A percentile compares a stretch with the other conserved stretches of the same genome.
phyloP scores from a whole-genome alignment of 768 basidiomycete genomes.

The Mycena crocata region DNA sequence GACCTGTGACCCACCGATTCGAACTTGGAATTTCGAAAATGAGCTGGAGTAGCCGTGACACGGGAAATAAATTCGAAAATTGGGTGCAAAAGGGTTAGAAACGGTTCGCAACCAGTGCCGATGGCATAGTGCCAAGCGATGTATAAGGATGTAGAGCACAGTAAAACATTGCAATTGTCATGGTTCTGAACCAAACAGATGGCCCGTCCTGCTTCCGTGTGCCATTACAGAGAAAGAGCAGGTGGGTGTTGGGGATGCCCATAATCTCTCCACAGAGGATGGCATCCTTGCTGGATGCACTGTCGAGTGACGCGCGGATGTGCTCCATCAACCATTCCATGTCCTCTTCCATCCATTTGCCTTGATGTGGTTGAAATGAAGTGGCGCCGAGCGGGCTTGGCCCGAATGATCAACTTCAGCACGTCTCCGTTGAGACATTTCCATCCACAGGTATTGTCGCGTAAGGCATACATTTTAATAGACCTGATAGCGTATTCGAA shows the following conservation, averaged over 20 bases:
- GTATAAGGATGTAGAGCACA: too few species aligned
- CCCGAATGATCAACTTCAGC: background rate
- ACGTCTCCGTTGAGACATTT: conserved; percentile 1
- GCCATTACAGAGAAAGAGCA: background rate
- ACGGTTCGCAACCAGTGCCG: too few species aligned
- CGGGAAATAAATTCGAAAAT: too few species aligned
- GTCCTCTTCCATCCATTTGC: background rate
- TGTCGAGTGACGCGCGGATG: background rate
- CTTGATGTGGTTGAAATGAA: conserved; percentile 4
- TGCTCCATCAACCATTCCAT: background rate
- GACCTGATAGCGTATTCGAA: background rate
- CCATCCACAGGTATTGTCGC: conserved; percentile 3
- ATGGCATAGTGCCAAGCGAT: too few species aligned
- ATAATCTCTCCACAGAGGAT: background rate
- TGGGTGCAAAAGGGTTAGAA: too few species aligned
- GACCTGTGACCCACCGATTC: too few species aligned
- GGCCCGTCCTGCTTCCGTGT: background rate
- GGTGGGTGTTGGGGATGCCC: background rate
- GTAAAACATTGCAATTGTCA: too few species aligned
- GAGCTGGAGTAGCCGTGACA: too few species aligned
- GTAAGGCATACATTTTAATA: background rate
- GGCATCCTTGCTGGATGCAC: background rate
- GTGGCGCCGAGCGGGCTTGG: background rate
- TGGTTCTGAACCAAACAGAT: background rate
- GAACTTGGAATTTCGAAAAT: too few species aligned